These are phyloP conservation scores for Thuja plicata DNA, from an alignment of 83 land plant genomes.

Conservation along the genomic window DNA sequence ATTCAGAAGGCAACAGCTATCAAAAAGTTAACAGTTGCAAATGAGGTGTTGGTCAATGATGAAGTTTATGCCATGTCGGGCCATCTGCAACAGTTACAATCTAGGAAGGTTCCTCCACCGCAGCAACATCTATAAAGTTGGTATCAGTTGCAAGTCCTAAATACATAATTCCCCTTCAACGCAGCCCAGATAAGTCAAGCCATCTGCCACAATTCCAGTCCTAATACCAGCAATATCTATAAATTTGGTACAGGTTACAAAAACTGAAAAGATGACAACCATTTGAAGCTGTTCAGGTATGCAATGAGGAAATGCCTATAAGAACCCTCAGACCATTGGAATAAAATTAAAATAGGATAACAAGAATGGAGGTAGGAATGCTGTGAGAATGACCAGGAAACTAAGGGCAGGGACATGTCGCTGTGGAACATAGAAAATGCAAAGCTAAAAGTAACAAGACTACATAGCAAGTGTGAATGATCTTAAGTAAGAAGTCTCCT, in stretches of 20 bases:
- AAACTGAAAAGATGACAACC: background rate
- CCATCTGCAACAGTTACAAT: background rate
- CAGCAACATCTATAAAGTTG: background rate
- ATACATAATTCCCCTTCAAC: background rate
- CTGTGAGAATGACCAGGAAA: background rate
- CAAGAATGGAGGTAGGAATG: background rate
- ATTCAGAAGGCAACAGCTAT: background rate
- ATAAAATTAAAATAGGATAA: background rate
- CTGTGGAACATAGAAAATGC: background rate
- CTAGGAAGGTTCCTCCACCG: background rate
- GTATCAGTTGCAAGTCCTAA: background rate
- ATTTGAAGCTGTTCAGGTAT: background rate
- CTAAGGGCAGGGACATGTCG: background rate
- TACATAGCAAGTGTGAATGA: background rate
- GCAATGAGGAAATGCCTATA: background rate
- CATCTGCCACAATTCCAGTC: background rate
- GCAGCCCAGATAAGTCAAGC: background rate
- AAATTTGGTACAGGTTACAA: background rate
- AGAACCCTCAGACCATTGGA: background rate
- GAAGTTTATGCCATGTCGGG: background rate
- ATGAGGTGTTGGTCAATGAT: background rate
- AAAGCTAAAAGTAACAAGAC: background rate
- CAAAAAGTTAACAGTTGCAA: background rate
- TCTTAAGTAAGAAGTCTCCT: too few relatives aligned
- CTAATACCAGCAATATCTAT: too few relatives aligned